Base-by-base conservation (phyloP, 306 rosid genomes). In the Gastrolobium bilobum region DNA sequence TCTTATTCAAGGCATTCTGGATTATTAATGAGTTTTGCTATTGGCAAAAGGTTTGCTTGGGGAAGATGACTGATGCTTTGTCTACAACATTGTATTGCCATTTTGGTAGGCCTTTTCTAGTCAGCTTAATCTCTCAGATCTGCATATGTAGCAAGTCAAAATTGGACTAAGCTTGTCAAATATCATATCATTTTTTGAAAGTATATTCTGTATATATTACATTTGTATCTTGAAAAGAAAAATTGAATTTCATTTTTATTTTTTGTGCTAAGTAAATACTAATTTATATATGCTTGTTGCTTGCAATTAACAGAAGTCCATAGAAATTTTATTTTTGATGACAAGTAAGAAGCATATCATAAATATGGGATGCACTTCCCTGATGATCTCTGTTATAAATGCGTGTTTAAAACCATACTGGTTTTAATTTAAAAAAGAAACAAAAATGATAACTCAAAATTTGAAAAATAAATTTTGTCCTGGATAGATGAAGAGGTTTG, bases 141-240 rank as follows among this genome's bases (percentile, higher is more conserved):
- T 44, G 70, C 20, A 20, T 29, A 73, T 9, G 62, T 54, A 15
- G 43, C 37, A 73, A 46, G 66, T 56, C 2, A 10, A 61, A 9
- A 48, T 48, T 15, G n/a, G 10, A 42, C 40, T 10, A 39, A 48
- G 14, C 53, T 34, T 10, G 50, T 51, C 20, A 78, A 59, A 52
- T 51, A 46, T 31, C 14, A 40, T 33, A 31, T 51, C 48, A 43
- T 62, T 35, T 14, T 62, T 39, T 31, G 15, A 38, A 33, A 52
- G 48, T 82, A 70, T 35, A 63, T 78, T 26, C 53, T 85, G 71
- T 82, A 56, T 74, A 76, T 79, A 75, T 37, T 75, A 31, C 59
- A 15, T 65, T 64, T 75, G 58, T 4, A 53, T 79, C 40, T 43
- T 54, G 29, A 61, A 61, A 83, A 46, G 73, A 58, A 48, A 33